A percentile compares a stretch with the other conserved stretches of the same genome.
Conservation (phyloP, 164 flowering plant genomes). For the Cinnamomum chago region DNA sequence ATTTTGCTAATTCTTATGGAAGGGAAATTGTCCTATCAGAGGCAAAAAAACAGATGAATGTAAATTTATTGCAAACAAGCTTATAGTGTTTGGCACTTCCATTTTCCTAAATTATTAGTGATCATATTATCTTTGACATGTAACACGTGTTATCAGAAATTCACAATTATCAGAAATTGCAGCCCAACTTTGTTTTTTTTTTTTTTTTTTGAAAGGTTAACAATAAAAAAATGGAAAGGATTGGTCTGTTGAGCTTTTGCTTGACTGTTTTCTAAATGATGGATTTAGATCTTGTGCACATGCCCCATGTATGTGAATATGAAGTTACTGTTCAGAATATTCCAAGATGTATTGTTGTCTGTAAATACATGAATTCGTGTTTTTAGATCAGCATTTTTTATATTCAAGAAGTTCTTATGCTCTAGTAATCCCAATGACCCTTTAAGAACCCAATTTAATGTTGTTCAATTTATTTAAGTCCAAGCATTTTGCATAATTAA, state of each 20-base stretch:
- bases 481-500: too few species aligned
- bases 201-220: too few species aligned
- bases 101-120: not conserved
- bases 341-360: too few species aligned
- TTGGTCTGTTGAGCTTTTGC: too few species aligned
- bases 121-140: too few species aligned
- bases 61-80: not conserved
- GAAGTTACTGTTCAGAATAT: too few species aligned
- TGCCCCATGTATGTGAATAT: too few species aligned
- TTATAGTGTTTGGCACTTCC: not conserved
- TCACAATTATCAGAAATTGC: not conserved
- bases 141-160: not conserved
- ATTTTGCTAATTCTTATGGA: not conserved
- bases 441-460: not conserved
- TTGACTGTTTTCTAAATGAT: too few species aligned
- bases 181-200: too few species aligned
- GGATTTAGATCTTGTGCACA: too few species aligned
- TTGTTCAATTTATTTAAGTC: not conserved
- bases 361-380: not conserved
- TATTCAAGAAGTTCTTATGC: not conserved
- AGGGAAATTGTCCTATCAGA: not conserved
- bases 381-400: not conserved
- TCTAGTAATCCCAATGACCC: not conserved
- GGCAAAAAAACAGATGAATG: not conserved
- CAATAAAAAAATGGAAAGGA: too few species aligned